Conservation (phyloP, 768 basidiomycete species). For the Rhizopogon vinicolor region DNA sequence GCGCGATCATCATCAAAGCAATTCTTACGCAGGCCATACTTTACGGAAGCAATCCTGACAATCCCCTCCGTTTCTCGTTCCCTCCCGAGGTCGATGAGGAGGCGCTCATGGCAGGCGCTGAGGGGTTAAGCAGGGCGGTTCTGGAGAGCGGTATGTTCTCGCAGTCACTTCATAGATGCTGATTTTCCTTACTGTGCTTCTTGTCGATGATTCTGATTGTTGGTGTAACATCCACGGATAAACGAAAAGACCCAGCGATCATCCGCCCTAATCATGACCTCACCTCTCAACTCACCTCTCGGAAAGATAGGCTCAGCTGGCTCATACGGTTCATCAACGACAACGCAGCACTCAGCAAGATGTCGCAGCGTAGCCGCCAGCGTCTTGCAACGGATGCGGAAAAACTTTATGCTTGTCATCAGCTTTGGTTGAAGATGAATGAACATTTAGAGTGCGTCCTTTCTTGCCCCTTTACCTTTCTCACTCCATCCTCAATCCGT, state of each 20-base stretch:
- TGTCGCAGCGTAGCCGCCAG: conserved; percentile 77
- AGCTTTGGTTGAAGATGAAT: conserved; percentile 78
- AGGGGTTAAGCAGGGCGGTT: conserved; percentile 66
- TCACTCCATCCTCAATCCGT: background rate
- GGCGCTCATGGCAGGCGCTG: conserved; percentile 74
- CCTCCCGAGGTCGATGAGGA: conserved; percentile 78
- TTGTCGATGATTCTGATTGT: background rate
- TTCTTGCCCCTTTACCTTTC: background rate
- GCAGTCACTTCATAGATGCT: background rate
- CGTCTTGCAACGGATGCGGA: conserved; percentile 79
- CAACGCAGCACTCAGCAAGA: conserved; percentile 77
- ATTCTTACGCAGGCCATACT: conserved; percentile 82
- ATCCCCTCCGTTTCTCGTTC: conserved; percentile 77
- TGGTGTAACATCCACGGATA: background rate
- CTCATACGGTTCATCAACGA: conserved; percentile 89
- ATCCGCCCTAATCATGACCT: conserved; percentile 77
- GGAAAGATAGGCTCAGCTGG: conserved; percentile 75
- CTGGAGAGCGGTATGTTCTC: conserved; percentile 60
- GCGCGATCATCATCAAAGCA: conserved; percentile 65
- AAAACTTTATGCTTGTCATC: conserved; percentile 75
- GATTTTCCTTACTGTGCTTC: background rate
- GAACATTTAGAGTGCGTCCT: conserved; percentile 54
- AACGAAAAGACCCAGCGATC: conserved; percentile 51
- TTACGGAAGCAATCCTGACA: conserved; percentile 70
- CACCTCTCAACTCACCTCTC: conserved; percentile 66